Percentiles rank a stretch among this genome's conserved stretches.
These are phyloP conservation scores for Fusarium nisikadoi DNA, from an alignment of 2,329 filamentous ascomycete species.

Conservation along the genomic window DNA sequence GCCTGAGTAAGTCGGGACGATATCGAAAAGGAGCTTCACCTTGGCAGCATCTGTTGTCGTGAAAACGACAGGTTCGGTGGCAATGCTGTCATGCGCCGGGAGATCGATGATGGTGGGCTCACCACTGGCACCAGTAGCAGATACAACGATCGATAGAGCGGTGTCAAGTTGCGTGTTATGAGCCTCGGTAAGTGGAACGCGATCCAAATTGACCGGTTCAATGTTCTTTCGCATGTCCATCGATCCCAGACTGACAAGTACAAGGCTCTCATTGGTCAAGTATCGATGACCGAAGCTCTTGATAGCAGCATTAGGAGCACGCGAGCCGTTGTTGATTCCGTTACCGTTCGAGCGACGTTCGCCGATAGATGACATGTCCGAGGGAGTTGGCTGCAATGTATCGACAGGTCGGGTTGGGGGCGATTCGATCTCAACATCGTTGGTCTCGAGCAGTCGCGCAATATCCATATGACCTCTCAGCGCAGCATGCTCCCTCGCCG, in stretches of 20 bases:
- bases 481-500: constrained; percentile 90
- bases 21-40: constrained; percentile 92
- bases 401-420: constrained; percentile 34
- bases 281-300: constrained; percentile 98
- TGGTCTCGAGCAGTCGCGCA: constrained; percentile 72
- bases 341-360: constrained; percentile 67
- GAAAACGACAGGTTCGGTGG: constrained; percentile 93
- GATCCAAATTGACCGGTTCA: constrained; percentile 86
- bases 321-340: constrained; percentile 57
- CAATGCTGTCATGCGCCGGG: constrained; percentile 92
- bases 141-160: constrained; percentile 89
- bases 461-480: constrained; percentile 88
- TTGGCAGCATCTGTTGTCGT: constrained; percentile 79
- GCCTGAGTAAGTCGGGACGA: constrained; percentile 94
- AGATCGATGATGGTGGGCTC: constrained; percentile 92
- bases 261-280: constrained; percentile 86
- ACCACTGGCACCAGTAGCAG: constrained; percentile 83
- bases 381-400: constrained; percentile 35
- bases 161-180: constrained; percentile 95
- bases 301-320: constrained; percentile 79
- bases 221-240: constrained; percentile 91
- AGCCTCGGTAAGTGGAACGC: constrained; percentile 86
- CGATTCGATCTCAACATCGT: constrained; percentile 52
- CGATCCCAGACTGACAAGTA: constrained; percentile 91
- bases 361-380: constrained; percentile 69